Percentiles rank a stretch among this genome's conserved stretches.
Conservation (phyloP, 371 early-diverging fungal genomes). For the Fennellomyces sp. region DNA sequence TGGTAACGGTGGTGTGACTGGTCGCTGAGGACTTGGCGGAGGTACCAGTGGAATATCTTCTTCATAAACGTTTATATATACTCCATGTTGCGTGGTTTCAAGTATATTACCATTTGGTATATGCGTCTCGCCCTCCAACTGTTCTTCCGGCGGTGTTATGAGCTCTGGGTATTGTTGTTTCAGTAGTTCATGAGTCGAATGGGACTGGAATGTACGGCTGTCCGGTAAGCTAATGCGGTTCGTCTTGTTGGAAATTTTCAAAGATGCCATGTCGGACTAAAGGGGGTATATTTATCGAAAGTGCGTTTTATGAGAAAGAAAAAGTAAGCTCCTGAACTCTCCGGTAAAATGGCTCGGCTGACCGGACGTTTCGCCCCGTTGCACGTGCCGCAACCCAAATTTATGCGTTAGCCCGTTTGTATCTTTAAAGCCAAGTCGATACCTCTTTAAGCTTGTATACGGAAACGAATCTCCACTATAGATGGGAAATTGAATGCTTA, state of each 20-base stretch:
- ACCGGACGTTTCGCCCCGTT: background rate
- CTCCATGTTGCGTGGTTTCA: too few relatives aligned
- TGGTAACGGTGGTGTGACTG: background rate
- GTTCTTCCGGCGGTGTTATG: background rate
- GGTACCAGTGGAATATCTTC: too few relatives aligned
- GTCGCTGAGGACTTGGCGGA: too few relatives aligned
- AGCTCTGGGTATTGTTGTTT: background rate
- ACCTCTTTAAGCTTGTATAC: background rate
- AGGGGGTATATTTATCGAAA: background rate
- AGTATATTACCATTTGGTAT: background rate
- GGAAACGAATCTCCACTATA: too few relatives aligned
- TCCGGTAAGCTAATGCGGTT: background rate
- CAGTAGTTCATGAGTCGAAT: background rate
- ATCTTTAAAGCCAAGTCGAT: background rate
- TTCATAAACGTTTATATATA: too few relatives aligned
- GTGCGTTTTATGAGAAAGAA: background rate
- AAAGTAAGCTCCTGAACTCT: background rate
- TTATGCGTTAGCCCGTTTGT: background rate
- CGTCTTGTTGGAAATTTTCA: background rate
- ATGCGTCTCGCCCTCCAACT: background rate
- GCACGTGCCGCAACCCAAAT: background rate
- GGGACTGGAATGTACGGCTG: background rate
- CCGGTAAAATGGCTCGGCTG: background rate
- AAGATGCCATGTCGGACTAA: background rate
- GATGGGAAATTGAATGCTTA: too few relatives aligned